These are phyloP conservation scores for Schoenoplectus triqueter DNA, from an alignment of 202 grass and related monocot species.

Conservation along the genomic window DNA sequence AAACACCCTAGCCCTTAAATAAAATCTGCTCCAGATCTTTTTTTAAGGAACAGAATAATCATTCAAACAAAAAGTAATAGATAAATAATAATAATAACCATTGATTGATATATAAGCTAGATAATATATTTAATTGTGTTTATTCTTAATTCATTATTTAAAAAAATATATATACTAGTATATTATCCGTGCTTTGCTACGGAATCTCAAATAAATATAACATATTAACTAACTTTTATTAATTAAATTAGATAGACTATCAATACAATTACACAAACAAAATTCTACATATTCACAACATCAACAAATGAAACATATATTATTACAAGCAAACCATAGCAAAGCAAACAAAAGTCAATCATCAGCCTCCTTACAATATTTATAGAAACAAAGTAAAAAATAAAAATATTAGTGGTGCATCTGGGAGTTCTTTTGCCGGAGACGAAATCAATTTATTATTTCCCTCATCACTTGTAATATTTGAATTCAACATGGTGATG, in stretches of 20 bases:
- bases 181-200: too few species aligned
- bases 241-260: not conserved
- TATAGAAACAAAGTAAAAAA: slow-evolving; percentile 27
- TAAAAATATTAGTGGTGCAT: slow-evolving; percentile 25
- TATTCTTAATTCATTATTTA: too few species aligned
- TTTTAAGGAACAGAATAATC: too few species aligned
- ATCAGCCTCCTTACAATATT: slow-evolving; percentile 26
- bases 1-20: too few species aligned
- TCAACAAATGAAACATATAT: slow-evolving; percentile 38
- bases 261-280: slow-evolving; percentile 37
- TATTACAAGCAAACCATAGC: slow-evolving; percentile 37
- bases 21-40: too few species aligned
- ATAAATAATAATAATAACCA: too few species aligned
- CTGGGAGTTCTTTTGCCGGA: not conserved
- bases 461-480: slow-evolving; percentile 1
- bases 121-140: too few species aligned
- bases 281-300: slow-evolving; percentile 28
- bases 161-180: too few species aligned
- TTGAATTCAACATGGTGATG: slow-evolving; percentile 10
- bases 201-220: too few species aligned
- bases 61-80: too few species aligned
- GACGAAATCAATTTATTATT: slow-evolving; percentile 17
- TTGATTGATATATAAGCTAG: too few species aligned
- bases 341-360: slow-evolving; percentile 25
- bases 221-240: too few species aligned